Evolutionary conservation across 352 stramenopile species (phyloP).

Genomic region (Paralagenidium karlingii): DNA sequence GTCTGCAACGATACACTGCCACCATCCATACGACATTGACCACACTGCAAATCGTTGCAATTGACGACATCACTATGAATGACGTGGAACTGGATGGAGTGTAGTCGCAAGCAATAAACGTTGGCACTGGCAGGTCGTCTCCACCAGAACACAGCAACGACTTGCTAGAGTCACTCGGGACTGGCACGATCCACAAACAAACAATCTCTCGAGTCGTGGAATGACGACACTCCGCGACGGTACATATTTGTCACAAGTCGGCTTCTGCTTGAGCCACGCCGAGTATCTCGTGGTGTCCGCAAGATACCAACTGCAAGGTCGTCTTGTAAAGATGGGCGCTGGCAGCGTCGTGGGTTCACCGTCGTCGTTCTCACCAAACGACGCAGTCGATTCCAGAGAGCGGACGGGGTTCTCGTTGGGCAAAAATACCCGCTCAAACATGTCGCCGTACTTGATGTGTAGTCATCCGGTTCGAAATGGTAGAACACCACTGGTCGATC

Average conservation of each 20-base stretch:
- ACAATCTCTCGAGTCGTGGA: slow-evolving; percentile 10
- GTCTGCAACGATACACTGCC: slow-evolving; percentile 19
- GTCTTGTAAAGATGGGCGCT: slow-evolving; percentile 16
- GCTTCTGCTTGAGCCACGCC: slow-evolving; percentile 15
- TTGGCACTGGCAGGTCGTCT: not conserved
- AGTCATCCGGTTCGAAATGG: slow-evolving; percentile 35
- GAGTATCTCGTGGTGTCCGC: slow-evolving; percentile 9
- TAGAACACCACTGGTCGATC: slow-evolving; percentile 28
- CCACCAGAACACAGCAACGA: slow-evolving; percentile 17
- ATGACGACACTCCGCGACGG: slow-evolving; percentile 14
- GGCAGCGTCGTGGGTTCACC: slow-evolving; percentile 17
- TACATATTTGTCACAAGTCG: slow-evolving; percentile 26
- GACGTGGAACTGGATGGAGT: slow-evolving; percentile 11
- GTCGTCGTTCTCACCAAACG: slow-evolving; percentile 35
- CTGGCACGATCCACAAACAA: slow-evolving; percentile 23
- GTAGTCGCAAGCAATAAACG: slow-evolving; percentile 25
- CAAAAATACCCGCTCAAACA: slow-evolving; percentile 32
- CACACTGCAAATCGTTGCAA: slow-evolving; percentile 4
- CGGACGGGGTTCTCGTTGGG: slow-evolving; percentile 14
- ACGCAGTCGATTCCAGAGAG: slow-evolving; percentile 14
- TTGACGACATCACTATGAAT: slow-evolving; percentile 8
- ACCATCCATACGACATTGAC: slow-evolving; percentile 6
- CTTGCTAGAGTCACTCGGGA: slow-evolving; percentile 3
- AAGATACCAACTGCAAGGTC: slow-evolving; percentile 12
- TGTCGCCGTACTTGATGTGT: slow-evolving; percentile 14